Evolutionary conservation across 2,329 filamentous ascomycete genomes (phyloP).

Genomic region (Pseudofabraea citricarpa): DNA sequence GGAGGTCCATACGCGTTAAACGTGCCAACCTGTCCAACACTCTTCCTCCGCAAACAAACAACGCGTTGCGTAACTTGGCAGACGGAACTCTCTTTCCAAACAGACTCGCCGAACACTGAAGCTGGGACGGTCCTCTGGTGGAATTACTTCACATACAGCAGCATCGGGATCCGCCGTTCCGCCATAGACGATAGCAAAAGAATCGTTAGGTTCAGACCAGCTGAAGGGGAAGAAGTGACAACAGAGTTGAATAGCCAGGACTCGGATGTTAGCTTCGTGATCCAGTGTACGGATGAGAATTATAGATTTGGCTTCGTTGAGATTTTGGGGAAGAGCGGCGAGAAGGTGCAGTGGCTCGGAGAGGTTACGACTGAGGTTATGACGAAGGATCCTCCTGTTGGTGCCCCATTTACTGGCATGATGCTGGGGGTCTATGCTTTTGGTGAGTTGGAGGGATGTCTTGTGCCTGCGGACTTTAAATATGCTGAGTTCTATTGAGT

Average conservation of each 20-base stretch:
- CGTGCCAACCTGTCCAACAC: constrained; percentile 43
- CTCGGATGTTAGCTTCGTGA: neutral
- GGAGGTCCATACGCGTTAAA: constrained; percentile 48
- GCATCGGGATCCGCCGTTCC: constrained; percentile 31
- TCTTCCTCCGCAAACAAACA: constrained; percentile 50
- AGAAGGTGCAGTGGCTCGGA: neutral
- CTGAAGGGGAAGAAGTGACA: neutral
- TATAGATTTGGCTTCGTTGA: constrained; percentile 2
- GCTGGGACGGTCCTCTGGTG: constrained; percentile 50
- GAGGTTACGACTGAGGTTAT: constrained; percentile 6
- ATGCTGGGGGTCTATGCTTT: constrained; percentile 15
- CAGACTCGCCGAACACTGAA: constrained; percentile 38
- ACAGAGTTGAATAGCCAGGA: neutral
- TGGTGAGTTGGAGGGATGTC: constrained; percentile 12
- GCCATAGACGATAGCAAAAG: neutral
- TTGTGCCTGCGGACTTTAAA: constrained; percentile 12
- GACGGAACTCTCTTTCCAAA: constrained; percentile 40
- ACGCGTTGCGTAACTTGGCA: constrained; percentile 37
- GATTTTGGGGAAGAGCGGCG: neutral
- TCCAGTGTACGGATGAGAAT: constrained; percentile 1
- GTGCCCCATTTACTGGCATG: constrained; percentile 11
- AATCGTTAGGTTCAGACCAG: neutral
- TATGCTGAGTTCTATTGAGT: neutral
- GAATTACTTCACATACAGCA: constrained; percentile 42
- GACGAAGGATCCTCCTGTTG: constrained; percentile 13